phyloP scores from a whole-genome alignment of 1,284 basidiomycete genomes.

The Pascua sp. region DNA sequence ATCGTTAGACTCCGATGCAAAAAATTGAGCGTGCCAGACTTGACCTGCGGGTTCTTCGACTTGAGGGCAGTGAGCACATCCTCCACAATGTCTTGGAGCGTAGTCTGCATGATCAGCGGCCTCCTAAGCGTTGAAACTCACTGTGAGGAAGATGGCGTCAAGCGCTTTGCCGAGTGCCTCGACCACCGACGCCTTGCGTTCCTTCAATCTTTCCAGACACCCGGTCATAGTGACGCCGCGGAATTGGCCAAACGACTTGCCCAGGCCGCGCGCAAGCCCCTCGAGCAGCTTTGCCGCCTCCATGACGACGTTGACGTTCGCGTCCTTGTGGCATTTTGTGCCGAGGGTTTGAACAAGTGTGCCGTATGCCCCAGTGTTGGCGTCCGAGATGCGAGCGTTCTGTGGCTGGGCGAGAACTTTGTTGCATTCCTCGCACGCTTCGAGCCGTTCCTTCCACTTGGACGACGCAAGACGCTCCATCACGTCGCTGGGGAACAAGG shows the following conservation, averaged over 20 bases:
- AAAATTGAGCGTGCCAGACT: slow-evolving; percentile 89
- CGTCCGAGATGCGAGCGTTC: slow-evolving; percentile 74
- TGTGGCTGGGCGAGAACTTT: slow-evolving; percentile 62
- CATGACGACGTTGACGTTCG: slow-evolving; percentile 94
- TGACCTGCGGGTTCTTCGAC: slow-evolving; percentile 95
- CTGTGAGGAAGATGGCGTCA: slow-evolving; percentile 83
- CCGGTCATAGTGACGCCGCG: slow-evolving; percentile 70
- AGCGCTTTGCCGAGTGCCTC: slow-evolving; percentile 83
- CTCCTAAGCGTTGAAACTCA: slow-evolving; percentile 50
- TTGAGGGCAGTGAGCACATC: slow-evolving; percentile 74
- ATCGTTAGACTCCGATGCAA: slow-evolving; percentile 71
- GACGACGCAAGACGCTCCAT: slow-evolving; percentile 73
- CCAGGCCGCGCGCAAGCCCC: slow-evolving; percentile 77
- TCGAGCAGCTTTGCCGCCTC: slow-evolving; percentile 82
- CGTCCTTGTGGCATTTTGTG: slow-evolving; percentile 77
- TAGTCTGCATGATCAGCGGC: slow-evolving; percentile 56
- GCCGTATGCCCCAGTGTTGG: slow-evolving; percentile 53
- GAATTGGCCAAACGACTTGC: slow-evolving; percentile 69
- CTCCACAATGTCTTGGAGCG: slow-evolving; percentile 76
- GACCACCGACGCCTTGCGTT: slow-evolving; percentile 84
- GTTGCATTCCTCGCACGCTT: slow-evolving; percentile 79
- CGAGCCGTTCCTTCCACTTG: slow-evolving; percentile 98
- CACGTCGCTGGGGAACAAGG: slow-evolving; percentile 71
- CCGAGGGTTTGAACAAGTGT: slow-evolving; percentile 61
- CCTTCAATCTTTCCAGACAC: slow-evolving; percentile 89